phyloP scores from a whole-genome alignment of 1,284 basidiomycete genomes.

The Trichosporon ovoides region DNA sequence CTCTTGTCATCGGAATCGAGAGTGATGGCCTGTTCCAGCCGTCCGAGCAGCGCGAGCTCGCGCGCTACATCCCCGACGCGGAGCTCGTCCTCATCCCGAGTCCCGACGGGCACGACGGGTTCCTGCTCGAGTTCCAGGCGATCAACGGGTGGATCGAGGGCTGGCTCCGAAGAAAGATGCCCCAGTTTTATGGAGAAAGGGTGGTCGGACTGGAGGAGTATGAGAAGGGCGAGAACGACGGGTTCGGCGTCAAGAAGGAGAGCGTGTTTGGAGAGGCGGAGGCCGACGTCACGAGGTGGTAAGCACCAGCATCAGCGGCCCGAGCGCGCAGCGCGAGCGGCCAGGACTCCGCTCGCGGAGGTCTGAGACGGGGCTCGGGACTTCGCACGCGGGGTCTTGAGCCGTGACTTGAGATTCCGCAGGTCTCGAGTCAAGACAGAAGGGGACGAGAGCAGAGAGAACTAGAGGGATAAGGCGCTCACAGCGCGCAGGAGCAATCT shows the following conservation, averaged over 20 bases:
- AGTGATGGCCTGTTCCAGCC: conserved; percentile 89
- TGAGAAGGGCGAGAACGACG: conserved; percentile 44
- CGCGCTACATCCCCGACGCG: conserved; percentile 68
- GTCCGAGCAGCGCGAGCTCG: conserved; percentile 74
- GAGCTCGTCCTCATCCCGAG: conserved; percentile 74
- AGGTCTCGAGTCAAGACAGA: no score
- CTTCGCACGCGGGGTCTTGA: no score
- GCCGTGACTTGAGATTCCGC: no score
- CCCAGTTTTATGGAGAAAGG: conserved; percentile 58
- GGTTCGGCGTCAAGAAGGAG: conserved; percentile 70
- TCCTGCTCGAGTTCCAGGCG: conserved; percentile 87
- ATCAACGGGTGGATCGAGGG: conserved; percentile 73
- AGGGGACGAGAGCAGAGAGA: no score
- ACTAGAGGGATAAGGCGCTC: no score
- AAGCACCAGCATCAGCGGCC: no score
- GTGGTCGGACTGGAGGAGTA: conserved; percentile 39
- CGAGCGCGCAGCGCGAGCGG: no score
- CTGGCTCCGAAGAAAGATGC: conserved; percentile 67
- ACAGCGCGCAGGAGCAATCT: no score
- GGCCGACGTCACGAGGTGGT: conserved; percentile 80
- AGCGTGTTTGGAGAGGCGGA: conserved; percentile 92
- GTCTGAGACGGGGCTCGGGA: no score
- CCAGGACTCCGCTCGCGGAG: no score
- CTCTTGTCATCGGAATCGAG: conserved; percentile 81
- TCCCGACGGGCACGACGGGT: conserved; percentile 94